Conservation (phyloP, 148 eudicot genomes). For the Persicaria tinctoria region DNA sequence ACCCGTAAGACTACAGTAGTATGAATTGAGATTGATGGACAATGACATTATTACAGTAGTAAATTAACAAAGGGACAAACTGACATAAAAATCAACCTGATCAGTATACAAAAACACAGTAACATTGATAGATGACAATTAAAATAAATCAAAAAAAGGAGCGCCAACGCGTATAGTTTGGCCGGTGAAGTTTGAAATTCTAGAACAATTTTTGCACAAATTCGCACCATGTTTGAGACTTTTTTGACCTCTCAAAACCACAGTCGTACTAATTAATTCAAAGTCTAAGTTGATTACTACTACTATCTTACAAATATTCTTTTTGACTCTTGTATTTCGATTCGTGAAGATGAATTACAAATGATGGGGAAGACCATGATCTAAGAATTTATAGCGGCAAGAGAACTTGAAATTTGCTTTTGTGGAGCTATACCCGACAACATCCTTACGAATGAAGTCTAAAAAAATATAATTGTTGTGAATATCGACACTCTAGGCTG, state of each 20-base stretch:
- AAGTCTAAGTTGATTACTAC: neutral
- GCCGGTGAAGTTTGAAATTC: conserved; percentile 1
- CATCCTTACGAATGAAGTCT: no score
- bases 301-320: neutral
- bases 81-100: neutral
- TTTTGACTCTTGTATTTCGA: conserved; percentile 1
- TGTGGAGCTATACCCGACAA: no score
- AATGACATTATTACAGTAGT: neutral
- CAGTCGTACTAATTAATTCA: neutral
- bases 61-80: neutral
- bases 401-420: no score
- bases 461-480: no score
- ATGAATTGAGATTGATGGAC: neutral
- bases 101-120: neutral
- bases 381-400: no score
- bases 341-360: neutral
- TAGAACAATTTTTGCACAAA: neutral
- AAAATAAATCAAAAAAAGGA: neutral
- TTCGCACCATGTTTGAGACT: conserved; percentile 7
- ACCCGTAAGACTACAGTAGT: neutral
- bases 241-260: neutral
- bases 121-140: no score
- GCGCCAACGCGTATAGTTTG: neutral
- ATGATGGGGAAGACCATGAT: no score
- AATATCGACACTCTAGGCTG: no score